Conservation (phyloP, 192 early-diverging fungal species). For the Podila minutissima region DNA sequence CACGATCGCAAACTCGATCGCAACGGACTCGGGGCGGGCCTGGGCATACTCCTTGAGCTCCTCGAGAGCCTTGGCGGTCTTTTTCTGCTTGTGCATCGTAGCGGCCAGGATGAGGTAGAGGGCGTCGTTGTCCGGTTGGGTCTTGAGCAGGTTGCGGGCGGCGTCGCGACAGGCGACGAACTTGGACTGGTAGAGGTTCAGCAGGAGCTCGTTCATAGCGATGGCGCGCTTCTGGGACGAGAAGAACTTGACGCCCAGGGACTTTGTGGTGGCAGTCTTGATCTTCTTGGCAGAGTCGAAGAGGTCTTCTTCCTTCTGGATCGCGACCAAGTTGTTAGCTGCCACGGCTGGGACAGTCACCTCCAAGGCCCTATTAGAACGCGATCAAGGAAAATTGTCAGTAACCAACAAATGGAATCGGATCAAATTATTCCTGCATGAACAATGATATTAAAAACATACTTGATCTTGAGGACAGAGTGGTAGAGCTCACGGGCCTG, state of each 20-base stretch:
- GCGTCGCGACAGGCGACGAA: conserved; percentile 62
- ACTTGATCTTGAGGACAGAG: conserved; percentile 65
- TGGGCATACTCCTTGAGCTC: conserved; percentile 61
- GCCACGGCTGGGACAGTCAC: conserved; percentile 67
- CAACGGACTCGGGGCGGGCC: conserved; percentile 53
- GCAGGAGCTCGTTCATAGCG: conserved; percentile 69
- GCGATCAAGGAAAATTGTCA: neutral
- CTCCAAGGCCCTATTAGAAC: conserved; percentile 56
- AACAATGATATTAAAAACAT: neutral
- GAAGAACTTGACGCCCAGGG: conserved; percentile 68
- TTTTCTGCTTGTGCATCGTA: conserved; percentile 61
- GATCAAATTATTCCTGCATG: neutral
- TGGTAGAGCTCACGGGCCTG: conserved; percentile 71
- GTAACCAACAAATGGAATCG: neutral
- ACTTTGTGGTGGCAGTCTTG: conserved; percentile 61
- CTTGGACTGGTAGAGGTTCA: conserved; percentile 66
- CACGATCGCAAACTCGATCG: conserved; percentile 69
- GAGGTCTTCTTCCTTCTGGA: conserved; percentile 65
- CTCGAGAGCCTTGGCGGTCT: conserved; percentile 63
- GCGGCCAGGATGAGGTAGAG: conserved; percentile 69
- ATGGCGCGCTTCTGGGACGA: conserved; percentile 66
- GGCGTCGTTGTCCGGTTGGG: conserved; percentile 71
- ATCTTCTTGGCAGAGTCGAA: conserved; percentile 68
- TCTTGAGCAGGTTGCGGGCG: conserved; percentile 57
- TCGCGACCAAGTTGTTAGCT: conserved; percentile 73